phyloP scores from a whole-genome alignment of 345 rosid genomes.

The Rhodamnia argentea region DNA sequence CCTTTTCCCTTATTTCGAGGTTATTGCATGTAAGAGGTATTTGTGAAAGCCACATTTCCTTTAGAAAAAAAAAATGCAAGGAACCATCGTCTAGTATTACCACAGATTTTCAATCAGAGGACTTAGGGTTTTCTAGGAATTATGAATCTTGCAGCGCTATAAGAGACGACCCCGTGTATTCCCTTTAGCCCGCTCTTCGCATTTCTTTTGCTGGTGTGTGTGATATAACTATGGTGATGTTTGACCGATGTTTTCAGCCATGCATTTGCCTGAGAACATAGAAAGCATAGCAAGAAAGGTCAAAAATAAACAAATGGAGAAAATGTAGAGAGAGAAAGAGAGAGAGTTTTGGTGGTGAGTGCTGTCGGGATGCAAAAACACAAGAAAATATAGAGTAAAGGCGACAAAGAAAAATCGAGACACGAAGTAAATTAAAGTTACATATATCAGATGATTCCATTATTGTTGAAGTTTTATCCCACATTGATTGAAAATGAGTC shows the following conservation, averaged over 20 bases:
- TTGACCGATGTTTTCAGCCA: not conserved
- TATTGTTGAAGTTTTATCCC: not conserved
- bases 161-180: not conserved
- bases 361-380: not conserved
- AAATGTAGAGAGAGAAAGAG: not conserved
- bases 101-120: not conserved
- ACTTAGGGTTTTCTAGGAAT: not conserved
- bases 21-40: not conserved
- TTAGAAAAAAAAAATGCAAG: not conserved
- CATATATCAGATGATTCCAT: too few species aligned
- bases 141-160: not conserved
- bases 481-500: accelerated
- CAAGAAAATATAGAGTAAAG: too few species aligned
- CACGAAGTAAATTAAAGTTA: too few species aligned
- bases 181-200: not conserved
- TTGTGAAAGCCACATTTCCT: not conserved
- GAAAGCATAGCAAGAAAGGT: not conserved
- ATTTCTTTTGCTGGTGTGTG: not conserved
- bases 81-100: not conserved
- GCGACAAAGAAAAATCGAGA: too few species aligned
- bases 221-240: not conserved
- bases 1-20: not conserved
- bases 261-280: not conserved
- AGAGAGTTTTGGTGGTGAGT: not conserved
- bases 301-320: not conserved